These are phyloP conservation scores for Chamaenerion angustifolium DNA, from an alignment of 345 rosid genomes.

Conservation along the genomic window DNA sequence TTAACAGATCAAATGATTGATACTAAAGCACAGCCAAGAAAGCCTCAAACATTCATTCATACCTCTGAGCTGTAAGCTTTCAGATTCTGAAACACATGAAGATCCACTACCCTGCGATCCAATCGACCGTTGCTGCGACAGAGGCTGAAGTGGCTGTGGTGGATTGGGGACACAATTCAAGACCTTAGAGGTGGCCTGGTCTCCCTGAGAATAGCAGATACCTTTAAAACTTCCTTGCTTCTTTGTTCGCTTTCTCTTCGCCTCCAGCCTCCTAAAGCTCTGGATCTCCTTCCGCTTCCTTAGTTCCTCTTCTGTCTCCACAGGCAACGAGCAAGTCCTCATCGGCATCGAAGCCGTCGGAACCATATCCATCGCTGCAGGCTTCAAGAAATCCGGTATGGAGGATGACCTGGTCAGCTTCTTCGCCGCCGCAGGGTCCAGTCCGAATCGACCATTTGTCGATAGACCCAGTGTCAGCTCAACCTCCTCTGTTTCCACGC, in stretches of 20 bases:
- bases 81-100: constrained; percentile 1
- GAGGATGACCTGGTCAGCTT: constrained; percentile 44
- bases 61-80: neutral
- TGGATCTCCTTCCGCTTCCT: constrained; percentile 67
- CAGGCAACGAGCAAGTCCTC: constrained; percentile 57
- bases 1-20: no score
- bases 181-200: no score
- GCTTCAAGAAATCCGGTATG: constrained; percentile 37
- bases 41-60: no score
- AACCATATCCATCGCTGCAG: constrained; percentile 10
- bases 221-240: constrained; percentile 53
- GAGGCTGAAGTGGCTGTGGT: neutral
- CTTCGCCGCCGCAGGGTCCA: constrained; percentile 39
- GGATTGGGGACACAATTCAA: no score
- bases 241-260: constrained; percentile 63
- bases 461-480: constrained; percentile 76
- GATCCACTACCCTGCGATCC: constrained; percentile 5
- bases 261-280: constrained; percentile 52
- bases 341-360: constrained; percentile 13
- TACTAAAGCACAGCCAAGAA: no score
- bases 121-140: constrained; percentile 1
- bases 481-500: constrained; percentile 7
- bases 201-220: no score
- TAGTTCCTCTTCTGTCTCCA: constrained; percentile 52
- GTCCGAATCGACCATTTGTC: constrained; percentile 69